Evolutionary conservation across 805 yeast species (phyloP), one percentile per base, ranked within the genome.

Genomic region (Ogataea ganodermae): DNA sequence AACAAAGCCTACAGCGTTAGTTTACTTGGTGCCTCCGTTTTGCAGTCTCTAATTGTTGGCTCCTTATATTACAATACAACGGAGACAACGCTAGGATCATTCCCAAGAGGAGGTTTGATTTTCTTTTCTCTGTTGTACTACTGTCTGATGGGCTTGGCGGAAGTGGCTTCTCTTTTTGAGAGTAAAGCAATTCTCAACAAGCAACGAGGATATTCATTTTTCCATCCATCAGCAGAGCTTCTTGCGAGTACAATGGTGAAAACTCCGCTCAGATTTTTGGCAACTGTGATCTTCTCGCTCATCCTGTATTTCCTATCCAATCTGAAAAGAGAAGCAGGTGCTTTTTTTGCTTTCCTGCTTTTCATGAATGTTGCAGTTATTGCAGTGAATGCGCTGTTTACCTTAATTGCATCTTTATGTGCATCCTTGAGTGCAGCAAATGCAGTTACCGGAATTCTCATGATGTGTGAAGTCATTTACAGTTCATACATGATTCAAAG

Each of bases 71-170:
- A 72, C 60, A 77, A 76, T 48, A 72, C 78, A 43, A 69, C 73
- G 40, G 65, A 70, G 4, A 69, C 74, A 4, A 79, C 88, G 0
- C 61, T 61, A 7, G 83, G 85, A 44, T 77, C 83, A 37, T 81
- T 78, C 61, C 75, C 80, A 48, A 74, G 87, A 67, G 82, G 83
- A 65, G 86, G 85, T 60, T 70, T 51, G 52, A 74, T 32, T 66
- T 86, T 85, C 67, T 83, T 83, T 61, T 81, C 84, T 24, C 72
- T 78, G 38, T 68, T 81, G 58, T 81, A 79, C 64, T 80, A 81
- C 60, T 80, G 85, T n/a, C 78, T 81, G 57, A 70, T 81, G n/a
- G 80, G 83, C 18, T 60, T 82, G 50, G 68, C 80, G 57, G 87
- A 82, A 63, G 72, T 82, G 50, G 69, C 78, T 63, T 58, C 79